Evolutionary conservation across 2,329 filamentous ascomycete species (phyloP).

Genomic region (Rugonectria rugulosa): DNA sequence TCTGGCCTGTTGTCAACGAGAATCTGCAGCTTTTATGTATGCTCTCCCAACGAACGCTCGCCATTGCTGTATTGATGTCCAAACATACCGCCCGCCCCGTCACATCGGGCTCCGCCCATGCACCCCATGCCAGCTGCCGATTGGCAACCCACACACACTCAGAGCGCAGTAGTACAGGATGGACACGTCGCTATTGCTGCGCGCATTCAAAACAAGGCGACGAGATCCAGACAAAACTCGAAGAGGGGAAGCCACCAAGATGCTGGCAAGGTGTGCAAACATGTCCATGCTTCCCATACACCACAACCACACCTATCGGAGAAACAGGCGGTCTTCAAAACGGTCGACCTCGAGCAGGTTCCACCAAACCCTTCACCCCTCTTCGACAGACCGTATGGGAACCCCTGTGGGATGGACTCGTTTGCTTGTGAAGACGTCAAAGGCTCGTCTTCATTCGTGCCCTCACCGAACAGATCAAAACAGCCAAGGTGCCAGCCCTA

Average conservation of each 20-base stretch:
- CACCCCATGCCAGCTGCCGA: conserved; percentile 37
- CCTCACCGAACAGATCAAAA: conserved; percentile 28
- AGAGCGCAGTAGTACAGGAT: conserved; percentile 23
- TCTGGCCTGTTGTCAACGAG: conserved; percentile 30
- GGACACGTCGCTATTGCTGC: conserved; percentile 36
- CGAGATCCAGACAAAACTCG: conserved; percentile 14
- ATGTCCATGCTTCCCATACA: conserved; percentile 8
- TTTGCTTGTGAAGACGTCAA: conserved; percentile 22
- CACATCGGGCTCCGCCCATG: conserved; percentile 38
- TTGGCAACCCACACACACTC: conserved; percentile 36
- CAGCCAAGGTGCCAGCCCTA: conserved; percentile 22
- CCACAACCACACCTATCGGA: conserved; percentile 16
- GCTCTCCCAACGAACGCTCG: conserved; percentile 38
- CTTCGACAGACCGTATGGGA: conserved; percentile 21
- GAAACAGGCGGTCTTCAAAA: conserved; percentile 23
- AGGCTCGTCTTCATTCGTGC: conserved; percentile 29
- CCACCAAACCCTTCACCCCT: conserved; percentile 28
- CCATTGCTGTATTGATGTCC: conserved; percentile 42
- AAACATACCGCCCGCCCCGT: conserved; percentile 39
- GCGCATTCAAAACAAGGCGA: conserved; percentile 22
- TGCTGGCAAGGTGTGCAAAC: conserved; percentile 29
- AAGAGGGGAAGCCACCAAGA: conserved; percentile 25
- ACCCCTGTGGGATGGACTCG: conserved; percentile 12
- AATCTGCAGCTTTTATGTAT: conserved; percentile 33
- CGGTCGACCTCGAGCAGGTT: conserved; percentile 17